Evolutionary conservation across 371 early-diverging fungal species (phyloP), one percentile per base, ranked within the genome.

Genomic region (Circinella umbellata): DNA sequence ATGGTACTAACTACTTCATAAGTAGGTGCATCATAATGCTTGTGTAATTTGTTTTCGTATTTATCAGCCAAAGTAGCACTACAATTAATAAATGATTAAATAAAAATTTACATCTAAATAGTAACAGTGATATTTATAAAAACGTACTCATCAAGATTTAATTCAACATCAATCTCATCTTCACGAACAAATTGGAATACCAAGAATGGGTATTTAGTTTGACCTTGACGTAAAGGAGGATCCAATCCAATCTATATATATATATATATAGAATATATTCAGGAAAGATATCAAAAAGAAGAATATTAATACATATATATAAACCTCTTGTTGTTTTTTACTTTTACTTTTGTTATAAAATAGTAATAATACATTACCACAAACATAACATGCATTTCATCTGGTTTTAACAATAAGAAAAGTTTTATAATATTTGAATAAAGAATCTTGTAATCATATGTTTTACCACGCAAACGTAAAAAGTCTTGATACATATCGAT

Each of bases 161-260:
- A 79, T 11, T 91, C 89, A 4, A 93, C 79, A 60, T 96, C 95
- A 11, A 91, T 88, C 68, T 98, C 96, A 66, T 97, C 96, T 69
- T 97, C 96, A 46, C 92, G 86, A 39, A 92, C 91, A 86, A 99
- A 96, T 77, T 98, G 97, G 82, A 99, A 91, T 13, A 98, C 98
- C 75, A 99, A 76, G 85, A 94, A 97, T 7, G 97, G 95, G 85
- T 99, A 99, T 75, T 94, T 89, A 34, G 99, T 99, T 80, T 99
- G 99, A 62, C 99, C 99, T 82, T 99, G 99, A 62, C 99, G 90
- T 63, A 99, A 83, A 15, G 99, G 99, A 59, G 99, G 98, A 71
- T 98, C 97, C 72, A 99, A 86, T 37, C 93, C 95, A 66, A 99
- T 88, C 88, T 88, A 75, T 36, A 17, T 69, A 18, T 8, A 17